These are phyloP conservation scores for Articulospora tetracladia DNA, from an alignment of 495 filamentous ascomycete species.

Conservation along the genomic window DNA sequence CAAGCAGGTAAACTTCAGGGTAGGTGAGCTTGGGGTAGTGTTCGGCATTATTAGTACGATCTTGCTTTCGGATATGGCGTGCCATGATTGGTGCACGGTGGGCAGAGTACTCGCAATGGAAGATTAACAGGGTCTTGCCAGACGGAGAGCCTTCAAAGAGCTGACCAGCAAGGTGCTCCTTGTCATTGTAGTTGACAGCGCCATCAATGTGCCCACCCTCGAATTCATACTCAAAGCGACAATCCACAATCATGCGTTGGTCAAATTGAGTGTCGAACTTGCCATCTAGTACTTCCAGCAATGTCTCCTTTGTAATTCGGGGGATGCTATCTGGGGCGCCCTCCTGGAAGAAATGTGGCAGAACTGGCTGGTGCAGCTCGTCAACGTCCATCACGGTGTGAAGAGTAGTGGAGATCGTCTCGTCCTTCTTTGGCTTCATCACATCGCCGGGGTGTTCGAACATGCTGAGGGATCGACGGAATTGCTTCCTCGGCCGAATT, in stretches of 20 bases:
- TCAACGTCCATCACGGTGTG: slow-evolving; percentile 76
- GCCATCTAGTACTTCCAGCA: slow-evolving; percentile 83
- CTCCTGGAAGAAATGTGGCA: slow-evolving; percentile 83
- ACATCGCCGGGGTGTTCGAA: slow-evolving; percentile 89
- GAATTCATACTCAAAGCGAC: slow-evolving; percentile 98
- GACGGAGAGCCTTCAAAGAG: slow-evolving; percentile 62
- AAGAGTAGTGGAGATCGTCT: slow-evolving; percentile 48
- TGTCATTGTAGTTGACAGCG: slow-evolving; percentile 94
- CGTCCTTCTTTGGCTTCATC: slow-evolving; percentile 63
- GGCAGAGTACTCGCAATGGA: slow-evolving; percentile 98
- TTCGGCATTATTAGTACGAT: slow-evolving; percentile 77
- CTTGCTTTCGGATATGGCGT: slow-evolving; percentile 78
- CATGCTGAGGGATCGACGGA: slow-evolving; percentile 92
- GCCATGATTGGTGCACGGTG: slow-evolving; percentile 98
- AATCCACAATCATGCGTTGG: slow-evolving; percentile 83
- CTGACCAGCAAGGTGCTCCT: slow-evolving; percentile 73
- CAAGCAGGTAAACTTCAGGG: slow-evolving; percentile 94
- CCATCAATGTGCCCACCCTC: slow-evolving; percentile 92
- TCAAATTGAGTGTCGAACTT: slow-evolving; percentile 72
- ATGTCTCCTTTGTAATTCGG: slow-evolving; percentile 74
- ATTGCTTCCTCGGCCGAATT: slow-evolving; percentile 79
- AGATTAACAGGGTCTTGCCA: slow-evolving; percentile 73
- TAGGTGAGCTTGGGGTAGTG: slow-evolving; percentile 85
- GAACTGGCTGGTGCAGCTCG: slow-evolving; percentile 61
- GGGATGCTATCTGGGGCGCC: slow-evolving; percentile 81